phyloP scores from a whole-genome alignment of 805 yeast genomes.

The Myxozyma geophila region DNA sequence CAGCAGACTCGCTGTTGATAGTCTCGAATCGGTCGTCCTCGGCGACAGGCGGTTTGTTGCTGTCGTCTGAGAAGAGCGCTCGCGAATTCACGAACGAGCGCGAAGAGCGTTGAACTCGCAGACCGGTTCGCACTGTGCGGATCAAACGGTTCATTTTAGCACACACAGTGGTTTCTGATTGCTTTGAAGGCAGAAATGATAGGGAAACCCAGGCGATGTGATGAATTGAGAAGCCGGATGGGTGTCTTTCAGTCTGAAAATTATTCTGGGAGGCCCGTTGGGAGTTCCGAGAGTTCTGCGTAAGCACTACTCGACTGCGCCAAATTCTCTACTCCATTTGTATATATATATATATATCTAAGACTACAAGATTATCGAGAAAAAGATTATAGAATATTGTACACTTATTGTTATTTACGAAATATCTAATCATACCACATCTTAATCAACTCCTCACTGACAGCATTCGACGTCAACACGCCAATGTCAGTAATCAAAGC shows the following conservation, averaged over 20 bases:
- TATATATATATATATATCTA: too few species aligned
- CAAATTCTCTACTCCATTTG: too few species aligned
- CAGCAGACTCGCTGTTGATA: slow-evolving; percentile 16
- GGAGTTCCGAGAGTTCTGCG: too few species aligned
- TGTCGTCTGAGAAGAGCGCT: neutral
- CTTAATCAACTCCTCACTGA: slow-evolving; percentile 95
- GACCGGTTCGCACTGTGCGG: neutral
- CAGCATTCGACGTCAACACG: slow-evolving; percentile 95
- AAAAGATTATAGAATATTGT: neutral
- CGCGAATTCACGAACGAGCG: slow-evolving; percentile 4
- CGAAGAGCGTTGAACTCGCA: neutral
- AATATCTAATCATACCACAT: slow-evolving; percentile 54
- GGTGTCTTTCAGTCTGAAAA: neutral
- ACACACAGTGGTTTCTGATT: neutral
- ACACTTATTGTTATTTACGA: neutral
- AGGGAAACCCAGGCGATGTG: too few species aligned
- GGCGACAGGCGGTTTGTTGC: neutral
- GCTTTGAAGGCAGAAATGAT: too few species aligned
- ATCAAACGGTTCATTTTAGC: neutral
- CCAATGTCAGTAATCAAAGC: slow-evolving; percentile 96
- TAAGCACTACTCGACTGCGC: too few species aligned
- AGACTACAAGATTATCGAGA: neutral
- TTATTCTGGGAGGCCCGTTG: too few species aligned
- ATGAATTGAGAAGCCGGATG: too few species aligned
- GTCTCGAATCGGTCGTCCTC: slow-evolving; percentile 17